Evolutionary conservation across 495 filamentous ascomycete genomes (phyloP).

Genomic region (Xylaria venustula): DNA sequence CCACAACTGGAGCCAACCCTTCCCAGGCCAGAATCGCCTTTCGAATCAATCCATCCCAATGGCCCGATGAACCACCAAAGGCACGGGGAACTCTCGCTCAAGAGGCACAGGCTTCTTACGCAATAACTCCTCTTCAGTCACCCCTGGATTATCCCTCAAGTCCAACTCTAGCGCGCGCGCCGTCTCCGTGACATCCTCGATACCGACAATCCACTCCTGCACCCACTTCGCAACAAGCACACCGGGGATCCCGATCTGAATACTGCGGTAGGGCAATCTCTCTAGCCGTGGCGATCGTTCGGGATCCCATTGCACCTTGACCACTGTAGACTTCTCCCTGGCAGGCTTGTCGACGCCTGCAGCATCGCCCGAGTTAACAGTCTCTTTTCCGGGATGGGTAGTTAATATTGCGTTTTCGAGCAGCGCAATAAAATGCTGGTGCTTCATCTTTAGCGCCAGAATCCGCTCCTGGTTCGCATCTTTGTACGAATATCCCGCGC

Average conservation of each 20-base stretch:
- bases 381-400: background rate
- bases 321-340: constrained; percentile 33
- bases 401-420: background rate
- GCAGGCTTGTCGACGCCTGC: constrained; percentile 3
- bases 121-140: constrained; percentile 24
- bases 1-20: no score
- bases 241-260: constrained; percentile 60
- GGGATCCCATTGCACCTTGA: constrained; percentile 65
- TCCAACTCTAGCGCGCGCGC: constrained; percentile 46
- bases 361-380: background rate
- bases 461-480: constrained; percentile 48
- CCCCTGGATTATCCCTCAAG: constrained; percentile 37
- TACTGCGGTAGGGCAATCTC: constrained; percentile 48
- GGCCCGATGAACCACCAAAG: background rate
- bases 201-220: constrained; percentile 51
- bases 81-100: background rate
- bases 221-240: constrained; percentile 43
- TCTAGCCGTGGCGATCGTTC: constrained; percentile 47
- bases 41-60: background rate
- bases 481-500: constrained; percentile 55
- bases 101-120: background rate
- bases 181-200: constrained; percentile 58
- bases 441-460: constrained; percentile 52
- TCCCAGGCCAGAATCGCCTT: no score
- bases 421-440: background rate